Base-by-base conservation (phyloP, 495 filamentous ascomycete species). In the Talaromyces borbonicus region DNA sequence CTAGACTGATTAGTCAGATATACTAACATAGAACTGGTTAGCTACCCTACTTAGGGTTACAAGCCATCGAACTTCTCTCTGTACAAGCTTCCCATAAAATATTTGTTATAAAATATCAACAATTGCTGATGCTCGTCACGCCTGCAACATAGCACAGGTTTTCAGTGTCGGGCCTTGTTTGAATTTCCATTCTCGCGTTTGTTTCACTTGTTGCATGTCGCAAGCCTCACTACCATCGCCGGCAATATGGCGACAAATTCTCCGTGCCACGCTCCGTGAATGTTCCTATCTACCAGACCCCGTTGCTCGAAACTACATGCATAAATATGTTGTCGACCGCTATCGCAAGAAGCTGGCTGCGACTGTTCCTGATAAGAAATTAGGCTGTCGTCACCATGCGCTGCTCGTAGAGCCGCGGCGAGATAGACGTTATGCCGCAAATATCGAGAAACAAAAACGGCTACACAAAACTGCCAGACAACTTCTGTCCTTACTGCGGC, bases 281-380 rank as follows among this genome's bases (percentile, higher is more conserved):
- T 76, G 79, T 19, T 79, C 83, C 47, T 94, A 95, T 58, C 79
- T 98, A 19, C 88, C 88, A 9, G 84, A 89, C 57, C 65, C 79
- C 3, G 56, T 75, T 40, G 83, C 84, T 22, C 79, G 81, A 31
- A 53, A 55, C 18, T 83, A 77, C 56, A 63, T 85, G 52, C 67
- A 69, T 49, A 51, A 68, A 14, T 67, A 81, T 50, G 70, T 88
- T 49, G 52, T 77, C 32, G 18, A 53, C 15, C 75, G 82, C 39
- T 96, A 74, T 53, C 71, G 71, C 23, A 56, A 56, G 23, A 45
- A 56, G 11, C 2, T 42, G 22, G 16, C 33, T 22, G 9, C n/a
- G 2, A 24, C 26, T 4, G 20, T 14, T 25, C 2, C 20, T 8
- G n/a, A 46, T 14, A 18, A 41, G 11, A 15, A 29, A 20, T 5